phyloP scores from a whole-genome alignment of 108 stramenopile species.

The Conticribra guillardii region DNA sequence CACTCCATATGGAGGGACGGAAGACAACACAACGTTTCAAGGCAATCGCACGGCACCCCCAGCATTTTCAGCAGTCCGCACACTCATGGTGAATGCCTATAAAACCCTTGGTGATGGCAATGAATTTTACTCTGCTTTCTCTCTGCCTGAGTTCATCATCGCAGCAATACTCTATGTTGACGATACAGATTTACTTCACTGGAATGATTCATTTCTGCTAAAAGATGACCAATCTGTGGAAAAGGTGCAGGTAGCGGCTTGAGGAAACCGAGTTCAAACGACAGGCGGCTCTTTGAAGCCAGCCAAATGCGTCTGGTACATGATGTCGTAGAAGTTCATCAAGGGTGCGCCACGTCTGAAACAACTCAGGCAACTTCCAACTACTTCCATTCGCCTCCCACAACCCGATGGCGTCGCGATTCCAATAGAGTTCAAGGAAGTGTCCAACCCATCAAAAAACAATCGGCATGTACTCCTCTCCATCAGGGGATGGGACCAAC shows the following conservation, averaged over 20 bases:
- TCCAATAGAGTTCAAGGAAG: neutral
- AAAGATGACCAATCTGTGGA: neutral
- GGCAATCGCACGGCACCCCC: constrained; percentile 15
- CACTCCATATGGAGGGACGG: neutral
- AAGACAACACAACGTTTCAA: neutral
- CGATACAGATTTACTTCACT: constrained; percentile 17
- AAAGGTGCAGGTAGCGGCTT: neutral
- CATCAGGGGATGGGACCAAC: neutral
- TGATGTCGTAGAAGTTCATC: constrained; percentile 5
- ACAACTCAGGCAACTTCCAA: neutral
- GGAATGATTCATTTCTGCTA: neutral
- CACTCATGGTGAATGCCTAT: constrained; percentile 1
- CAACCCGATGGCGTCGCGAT: neutral
- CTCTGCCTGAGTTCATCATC: neutral
- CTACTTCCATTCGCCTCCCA: neutral
- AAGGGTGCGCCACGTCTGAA: neutral
- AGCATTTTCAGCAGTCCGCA: constrained; percentile 1
- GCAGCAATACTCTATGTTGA: constrained; percentile 18
- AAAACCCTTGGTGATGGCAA: constrained; percentile 2
- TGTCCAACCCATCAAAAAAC: neutral
- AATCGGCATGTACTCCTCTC: constrained; percentile 1
- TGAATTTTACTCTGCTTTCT: neutral
- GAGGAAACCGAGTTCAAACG: neutral
- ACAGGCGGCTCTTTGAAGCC: constrained; percentile 15
- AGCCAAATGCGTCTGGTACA: constrained; percentile 25